Percentiles rank a stretch among this genome's conserved stretches.
Conservation (phyloP, 768 basidiomycete species). For the Tricholoma hemisulphureum region DNA sequence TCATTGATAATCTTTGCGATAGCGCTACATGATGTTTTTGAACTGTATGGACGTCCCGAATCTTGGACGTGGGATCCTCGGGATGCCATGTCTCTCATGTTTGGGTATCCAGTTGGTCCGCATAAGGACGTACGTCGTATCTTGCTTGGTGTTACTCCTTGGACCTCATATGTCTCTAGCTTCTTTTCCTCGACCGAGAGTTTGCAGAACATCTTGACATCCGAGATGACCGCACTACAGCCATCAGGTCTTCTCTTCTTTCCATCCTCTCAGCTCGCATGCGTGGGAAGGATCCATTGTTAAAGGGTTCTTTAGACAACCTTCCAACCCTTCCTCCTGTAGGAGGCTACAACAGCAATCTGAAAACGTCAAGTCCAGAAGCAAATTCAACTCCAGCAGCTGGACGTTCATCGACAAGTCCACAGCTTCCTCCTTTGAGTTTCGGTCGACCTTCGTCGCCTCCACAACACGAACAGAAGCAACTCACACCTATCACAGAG, state of each 20-base stretch:
- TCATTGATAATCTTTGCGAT: constrained; percentile 15
- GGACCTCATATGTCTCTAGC: constrained; percentile 39
- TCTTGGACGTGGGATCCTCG: constrained; percentile 89
- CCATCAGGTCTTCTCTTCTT: constrained; percentile 60
- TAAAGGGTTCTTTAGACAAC: constrained; percentile 20
- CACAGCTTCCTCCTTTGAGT: constrained; percentile 61
- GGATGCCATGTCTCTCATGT: constrained; percentile 82
- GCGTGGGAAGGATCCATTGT: constrained; percentile 34
- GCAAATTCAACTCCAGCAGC: constrained; percentile 5
- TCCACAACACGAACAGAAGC: constrained; percentile 14
- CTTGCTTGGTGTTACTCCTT: constrained; percentile 3
- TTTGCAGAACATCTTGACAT: constrained; percentile 75
- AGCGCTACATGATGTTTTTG: constrained; percentile 86
- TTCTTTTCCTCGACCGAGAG: constrained; percentile 86
- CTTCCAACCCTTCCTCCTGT: constrained; percentile 39
- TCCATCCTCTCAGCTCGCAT: constrained; percentile 65
- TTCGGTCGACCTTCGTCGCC: constrained; percentile 34
- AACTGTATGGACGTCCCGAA: constrained; percentile 84
- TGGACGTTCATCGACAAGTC: constrained; percentile 20
- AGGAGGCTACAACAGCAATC: constrained; percentile 16
- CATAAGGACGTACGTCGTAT: constrained; percentile 67
- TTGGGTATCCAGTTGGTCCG: constrained; percentile 88
- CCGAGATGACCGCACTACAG: constrained; percentile 73
- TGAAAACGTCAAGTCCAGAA: constrained; percentile 11
- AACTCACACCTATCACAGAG: constrained; percentile 21